These are phyloP conservation scores for Lactarius evosmus DNA, from an alignment of 768 basidiomycete genomes.

Conservation along the genomic window DNA sequence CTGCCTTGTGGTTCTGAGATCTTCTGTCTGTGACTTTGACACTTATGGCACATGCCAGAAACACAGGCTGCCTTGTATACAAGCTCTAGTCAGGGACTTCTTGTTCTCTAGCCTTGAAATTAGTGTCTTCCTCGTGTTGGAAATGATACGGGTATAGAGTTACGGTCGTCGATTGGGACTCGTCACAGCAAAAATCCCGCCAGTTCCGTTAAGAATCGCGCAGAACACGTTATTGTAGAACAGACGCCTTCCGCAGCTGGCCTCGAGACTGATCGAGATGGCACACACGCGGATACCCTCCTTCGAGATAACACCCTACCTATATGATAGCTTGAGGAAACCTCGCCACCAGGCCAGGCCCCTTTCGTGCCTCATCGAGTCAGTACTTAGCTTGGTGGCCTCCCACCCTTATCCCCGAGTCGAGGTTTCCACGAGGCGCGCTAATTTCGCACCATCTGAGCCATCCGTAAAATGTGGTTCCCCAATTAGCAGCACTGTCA, in stretches of 20 bases:
- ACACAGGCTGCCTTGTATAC: too few relatives aligned
- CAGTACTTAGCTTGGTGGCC: neutral
- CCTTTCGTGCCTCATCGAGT: neutral
- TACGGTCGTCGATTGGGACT: neutral
- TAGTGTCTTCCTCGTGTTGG: neutral
- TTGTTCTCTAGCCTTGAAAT: neutral
- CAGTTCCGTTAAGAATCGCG: neutral
- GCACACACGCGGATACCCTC: neutral
- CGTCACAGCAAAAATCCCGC: neutral
- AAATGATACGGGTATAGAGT: neutral
- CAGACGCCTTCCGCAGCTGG: neutral
- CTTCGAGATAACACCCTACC: neutral
- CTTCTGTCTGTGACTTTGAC: neutral
- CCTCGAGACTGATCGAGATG: neutral
- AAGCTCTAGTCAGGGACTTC: neutral
- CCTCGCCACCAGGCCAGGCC: neutral
- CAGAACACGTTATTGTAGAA: neutral
- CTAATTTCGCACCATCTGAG: too few relatives aligned
- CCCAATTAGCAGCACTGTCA: neutral
- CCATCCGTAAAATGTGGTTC: neutral
- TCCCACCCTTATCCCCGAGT: neutral
- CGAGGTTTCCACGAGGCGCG: neutral
- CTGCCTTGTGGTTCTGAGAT: neutral
- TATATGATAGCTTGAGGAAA: neutral
- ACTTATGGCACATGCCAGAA: too few relatives aligned